phyloP scores from a whole-genome alignment of 192 early-diverging fungal genomes.

The Coemansia sp. region DNA sequence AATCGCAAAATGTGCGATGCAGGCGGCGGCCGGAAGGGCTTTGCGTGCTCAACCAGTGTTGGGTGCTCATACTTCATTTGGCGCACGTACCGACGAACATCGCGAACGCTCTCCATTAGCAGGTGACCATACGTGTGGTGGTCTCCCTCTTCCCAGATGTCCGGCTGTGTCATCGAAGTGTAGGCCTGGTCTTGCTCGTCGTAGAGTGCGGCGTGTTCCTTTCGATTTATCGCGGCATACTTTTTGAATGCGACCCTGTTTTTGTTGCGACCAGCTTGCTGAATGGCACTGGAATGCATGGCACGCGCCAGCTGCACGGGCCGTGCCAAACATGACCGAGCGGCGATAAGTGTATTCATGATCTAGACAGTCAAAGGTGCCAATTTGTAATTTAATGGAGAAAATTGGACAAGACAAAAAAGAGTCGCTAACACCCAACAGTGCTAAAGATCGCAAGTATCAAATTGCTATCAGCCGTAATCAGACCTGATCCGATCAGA shows the following conservation, averaged over 20 bases:
- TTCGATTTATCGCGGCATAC: constrained; percentile 24
- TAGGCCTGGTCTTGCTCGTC: constrained; percentile 35
- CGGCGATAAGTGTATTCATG: constrained; percentile 21
- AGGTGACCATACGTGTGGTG: constrained; percentile 47
- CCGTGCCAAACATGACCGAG: constrained; percentile 14
- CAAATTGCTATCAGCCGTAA: neutral
- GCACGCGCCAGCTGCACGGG: constrained; percentile 6
- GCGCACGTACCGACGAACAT: constrained; percentile 52
- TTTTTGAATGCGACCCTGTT: constrained; percentile 23
- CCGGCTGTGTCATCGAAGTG: constrained; percentile 14
- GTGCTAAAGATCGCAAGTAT: neutral
- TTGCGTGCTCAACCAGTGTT: constrained; percentile 37
- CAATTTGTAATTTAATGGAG: neutral
- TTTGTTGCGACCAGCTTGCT: constrained; percentile 33
- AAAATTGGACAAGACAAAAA: neutral
- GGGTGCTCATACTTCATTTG: constrained; percentile 50
- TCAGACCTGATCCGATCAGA: neutral
- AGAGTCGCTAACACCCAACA: neutral
- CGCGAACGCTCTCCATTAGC: constrained; percentile 43
- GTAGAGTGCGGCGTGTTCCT: constrained; percentile 33
- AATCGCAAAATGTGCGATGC: constrained; percentile 32
- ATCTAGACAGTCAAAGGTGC: neutral
- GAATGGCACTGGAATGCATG: constrained; percentile 31
- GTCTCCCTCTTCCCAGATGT: constrained; percentile 31
- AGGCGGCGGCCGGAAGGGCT: constrained; percentile 38